Evolutionary conservation across 805 yeast species (phyloP).

Genomic region (Groenewaldozyma tartarivorans): DNA sequence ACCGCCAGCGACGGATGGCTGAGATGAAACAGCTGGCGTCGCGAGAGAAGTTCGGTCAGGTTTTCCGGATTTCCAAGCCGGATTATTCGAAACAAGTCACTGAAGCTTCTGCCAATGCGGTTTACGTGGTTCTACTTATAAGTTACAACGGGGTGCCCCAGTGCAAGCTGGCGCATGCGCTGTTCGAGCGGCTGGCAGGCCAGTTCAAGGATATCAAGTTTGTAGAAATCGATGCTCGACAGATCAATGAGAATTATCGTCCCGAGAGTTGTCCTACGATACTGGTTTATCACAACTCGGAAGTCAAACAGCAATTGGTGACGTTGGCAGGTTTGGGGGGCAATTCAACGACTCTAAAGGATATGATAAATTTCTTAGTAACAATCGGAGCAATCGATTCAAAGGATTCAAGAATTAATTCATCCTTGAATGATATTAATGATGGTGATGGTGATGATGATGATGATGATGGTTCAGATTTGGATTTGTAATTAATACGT

Average conservation of each 20-base stretch:
- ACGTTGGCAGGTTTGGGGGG: conserved; percentile 83
- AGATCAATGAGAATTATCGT: conserved; percentile 92
- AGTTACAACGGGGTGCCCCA: conserved; percentile 54
- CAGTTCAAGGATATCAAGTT: conserved; percentile 78
- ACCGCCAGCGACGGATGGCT: conserved; percentile 67
- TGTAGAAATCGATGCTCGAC: conserved; percentile 80
- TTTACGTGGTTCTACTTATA: conserved; percentile 69
- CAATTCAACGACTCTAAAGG: conserved; percentile 55
- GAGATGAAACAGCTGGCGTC: conserved; percentile 56
- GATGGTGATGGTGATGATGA: too few species aligned
- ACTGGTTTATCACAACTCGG: conserved; percentile 66
- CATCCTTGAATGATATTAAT: too few species aligned
- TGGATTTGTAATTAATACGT: too few species aligned
- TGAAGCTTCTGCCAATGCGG: conserved; percentile 50
- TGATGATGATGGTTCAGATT: too few species aligned
- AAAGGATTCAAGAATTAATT: conserved; percentile 47
- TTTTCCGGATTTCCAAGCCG: conserved; percentile 71
- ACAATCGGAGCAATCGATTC: conserved; percentile 54
- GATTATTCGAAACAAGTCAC: conserved; percentile 85
- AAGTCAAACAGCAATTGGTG: conserved; percentile 70
- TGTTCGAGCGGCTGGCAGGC: conserved; percentile 49
- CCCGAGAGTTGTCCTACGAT: conserved; percentile 86
- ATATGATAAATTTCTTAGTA: conserved; percentile 66
- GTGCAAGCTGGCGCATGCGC: conserved; percentile 55
- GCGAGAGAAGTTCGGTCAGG: conserved; percentile 58